Evolutionary conservation across 2,329 filamentous ascomycete genomes (phyloP).

Genomic region (Ophiostoma perfectum): DNA sequence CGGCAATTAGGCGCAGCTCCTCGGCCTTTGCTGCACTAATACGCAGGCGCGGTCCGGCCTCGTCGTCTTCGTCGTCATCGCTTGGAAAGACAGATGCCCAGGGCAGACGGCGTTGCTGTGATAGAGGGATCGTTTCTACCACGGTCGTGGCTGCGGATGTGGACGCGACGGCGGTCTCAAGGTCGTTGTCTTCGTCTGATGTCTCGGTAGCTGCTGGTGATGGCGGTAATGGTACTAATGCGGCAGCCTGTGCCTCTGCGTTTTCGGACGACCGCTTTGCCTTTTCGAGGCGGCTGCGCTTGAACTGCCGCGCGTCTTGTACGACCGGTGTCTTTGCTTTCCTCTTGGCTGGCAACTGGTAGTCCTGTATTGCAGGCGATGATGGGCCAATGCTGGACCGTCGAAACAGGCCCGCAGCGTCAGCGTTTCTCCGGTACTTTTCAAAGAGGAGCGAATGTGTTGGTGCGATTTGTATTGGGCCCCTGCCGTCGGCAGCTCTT

Average conservation of each 20-base stretch:
- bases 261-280: conserved; percentile 12
- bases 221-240: conserved; percentile 23
- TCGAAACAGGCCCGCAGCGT: neutral
- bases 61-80: conserved; percentile 13
- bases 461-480: conserved; percentile 17
- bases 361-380: conserved; percentile 8
- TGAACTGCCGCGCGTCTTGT: conserved; percentile 15
- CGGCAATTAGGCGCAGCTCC: conserved; percentile 27
- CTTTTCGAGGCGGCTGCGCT: conserved; percentile 21
- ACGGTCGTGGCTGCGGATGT: neutral
- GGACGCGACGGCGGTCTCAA: neutral
- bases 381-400: neutral
- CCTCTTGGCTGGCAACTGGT: conserved; percentile 22
- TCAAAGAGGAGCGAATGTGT: conserved; percentile 22
- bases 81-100: conserved; percentile 20
- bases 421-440: conserved; percentile 10
- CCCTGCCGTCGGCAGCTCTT: conserved; percentile 15
- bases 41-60: conserved; percentile 21
- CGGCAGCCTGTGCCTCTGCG: conserved; percentile 16
- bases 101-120: conserved; percentile 11
- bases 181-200: conserved; percentile 19
- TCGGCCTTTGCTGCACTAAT: conserved; percentile 30
- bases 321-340: conserved; percentile 12
- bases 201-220: conserved; percentile 24
- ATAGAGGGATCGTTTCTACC: neutral